Evolutionary conservation across 2,329 filamentous ascomycete species (phyloP), one percentile per base, ranked within the genome.

Genomic region (Colletotrichum nymphaeae): DNA sequence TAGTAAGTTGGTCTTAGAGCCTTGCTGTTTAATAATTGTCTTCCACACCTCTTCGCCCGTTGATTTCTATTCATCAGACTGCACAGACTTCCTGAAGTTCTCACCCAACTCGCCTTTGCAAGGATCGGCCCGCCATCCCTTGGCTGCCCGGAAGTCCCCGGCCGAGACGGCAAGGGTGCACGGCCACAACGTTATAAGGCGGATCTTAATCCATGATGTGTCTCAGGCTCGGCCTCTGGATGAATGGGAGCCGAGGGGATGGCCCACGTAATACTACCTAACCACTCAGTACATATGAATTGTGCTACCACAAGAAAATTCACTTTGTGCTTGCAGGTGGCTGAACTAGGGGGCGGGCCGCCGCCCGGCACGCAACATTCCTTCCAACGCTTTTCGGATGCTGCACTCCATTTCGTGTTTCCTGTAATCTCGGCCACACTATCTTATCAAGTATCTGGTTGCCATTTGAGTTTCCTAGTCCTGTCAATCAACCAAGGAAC

Each of bases 121-220:
- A 69, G 69, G 69, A 58, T 69, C 57, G 64, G 69, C 65, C 69
- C 65, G 69, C 37, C 37, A 14, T 26, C 35, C 46, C 68, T 60
- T 59, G 32, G 55, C 24, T 28, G 24, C 49, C 52, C 69, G 65
- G 37, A 63, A 19, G 24, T n/a, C 56, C 57, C 32, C 32, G 49
- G 35, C 46, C 56, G 5, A 16, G 6, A 46, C 24, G 57, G 30
- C 28, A 63, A 53, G 53, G 53, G 57, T 6, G 58, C 66, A 69
- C 69, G 53, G 28, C 30, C 59, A 42, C 69, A 72, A 69, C 65
- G 64, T 69, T 72, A 63, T 63, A 69, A 56, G 28, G 69, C 64
- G 69, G 64, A 72, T 56, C 63, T 60, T 19, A 22, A 35, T 28
- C 32, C 22, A 46, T 26, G 53, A 5, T 12, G 12, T 49, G 24